Conservation (phyloP, 805 yeast genomes). For the Ogataea saltuana region DNA sequence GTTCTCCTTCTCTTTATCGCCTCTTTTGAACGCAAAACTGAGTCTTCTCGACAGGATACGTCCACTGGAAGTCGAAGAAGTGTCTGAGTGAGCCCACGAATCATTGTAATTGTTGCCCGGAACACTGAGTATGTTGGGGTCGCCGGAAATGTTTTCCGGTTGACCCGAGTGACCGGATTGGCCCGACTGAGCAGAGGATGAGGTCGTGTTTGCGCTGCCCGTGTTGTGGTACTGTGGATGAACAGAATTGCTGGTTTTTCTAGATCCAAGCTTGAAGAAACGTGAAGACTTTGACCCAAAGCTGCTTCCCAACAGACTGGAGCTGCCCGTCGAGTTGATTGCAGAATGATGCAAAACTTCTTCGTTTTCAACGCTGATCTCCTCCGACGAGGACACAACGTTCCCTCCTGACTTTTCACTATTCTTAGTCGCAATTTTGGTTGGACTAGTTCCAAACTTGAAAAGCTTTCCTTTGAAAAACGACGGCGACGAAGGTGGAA, state of each 20-base stretch:
- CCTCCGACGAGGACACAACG: conserved; percentile 15
- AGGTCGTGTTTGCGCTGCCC: not conserved
- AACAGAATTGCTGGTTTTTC: conserved; percentile 23
- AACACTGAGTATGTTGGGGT: conserved; percentile 2
- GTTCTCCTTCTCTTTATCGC: conserved; percentile 30
- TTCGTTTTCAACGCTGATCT: conserved; percentile 13
- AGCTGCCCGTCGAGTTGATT: conserved; percentile 1
- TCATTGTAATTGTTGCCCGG: conserved; percentile 1
- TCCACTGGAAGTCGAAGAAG: conserved; percentile 18
- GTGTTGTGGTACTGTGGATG: conserved; percentile 7
- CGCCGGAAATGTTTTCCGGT: conserved; percentile 4
- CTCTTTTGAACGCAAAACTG: conserved; percentile 34
- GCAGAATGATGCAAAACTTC: conserved; percentile 6
- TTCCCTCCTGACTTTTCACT: conserved; percentile 22
- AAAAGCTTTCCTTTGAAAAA: conserved; percentile 39
- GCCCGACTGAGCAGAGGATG: conserved; percentile 2
- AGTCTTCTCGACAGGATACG: conserved; percentile 29
- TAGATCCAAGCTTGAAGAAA: conserved; percentile 34
- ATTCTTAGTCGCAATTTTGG: conserved; percentile 28
- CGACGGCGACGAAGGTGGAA: conserved; percentile 37
- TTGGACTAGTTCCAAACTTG: conserved; percentile 39
- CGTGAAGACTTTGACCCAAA: conserved; percentile 35
- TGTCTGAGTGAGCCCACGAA: conserved; percentile 5
- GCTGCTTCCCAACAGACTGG: conserved; percentile 23
- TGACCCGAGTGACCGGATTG: too few species aligned